A percentile compares a stretch with the other conserved stretches of the same genome.
Evolutionary conservation across 2,329 filamentous ascomycete species (phyloP).

Genomic region (Venturiaceae sp.): DNA sequence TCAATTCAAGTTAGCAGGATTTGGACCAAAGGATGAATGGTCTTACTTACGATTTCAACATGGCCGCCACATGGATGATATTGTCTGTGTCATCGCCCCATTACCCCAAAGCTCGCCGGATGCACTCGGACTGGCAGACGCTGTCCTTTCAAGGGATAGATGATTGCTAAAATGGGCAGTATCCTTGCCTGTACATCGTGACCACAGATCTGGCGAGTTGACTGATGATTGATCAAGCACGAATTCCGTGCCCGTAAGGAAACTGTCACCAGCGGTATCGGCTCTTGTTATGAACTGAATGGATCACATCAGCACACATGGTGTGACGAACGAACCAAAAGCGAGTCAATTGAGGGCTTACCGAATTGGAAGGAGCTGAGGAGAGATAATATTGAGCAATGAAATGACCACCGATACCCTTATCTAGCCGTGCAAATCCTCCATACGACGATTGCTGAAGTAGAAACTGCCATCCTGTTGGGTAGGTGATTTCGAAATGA

Average conservation of each 20-base stretch:
- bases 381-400: not conserved
- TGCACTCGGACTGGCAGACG: not conserved
- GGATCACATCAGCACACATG: not conserved
- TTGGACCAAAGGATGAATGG: not conserved
- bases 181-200: not conserved
- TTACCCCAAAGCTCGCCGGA: not conserved
- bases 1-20: not conserved
- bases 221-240: not conserved
- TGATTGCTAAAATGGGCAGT: not conserved
- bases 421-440: not conserved
- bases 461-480: not conserved
- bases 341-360: not conserved
- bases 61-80: not conserved
- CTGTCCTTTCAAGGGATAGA: not conserved
- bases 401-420: not conserved
- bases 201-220: not conserved
- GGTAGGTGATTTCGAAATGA: not conserved
- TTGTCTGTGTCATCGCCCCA: not conserved
- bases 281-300: not conserved
- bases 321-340: not conserved
- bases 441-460: not conserved
- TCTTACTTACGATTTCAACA: not conserved
- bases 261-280: not conserved
- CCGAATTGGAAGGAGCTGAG: not conserved
- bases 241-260: not conserved